Evolutionary conservation across 805 yeast species (phyloP), one percentile per base, ranked within the genome.

Genomic region (Zygoascus bituminiphila): DNA sequence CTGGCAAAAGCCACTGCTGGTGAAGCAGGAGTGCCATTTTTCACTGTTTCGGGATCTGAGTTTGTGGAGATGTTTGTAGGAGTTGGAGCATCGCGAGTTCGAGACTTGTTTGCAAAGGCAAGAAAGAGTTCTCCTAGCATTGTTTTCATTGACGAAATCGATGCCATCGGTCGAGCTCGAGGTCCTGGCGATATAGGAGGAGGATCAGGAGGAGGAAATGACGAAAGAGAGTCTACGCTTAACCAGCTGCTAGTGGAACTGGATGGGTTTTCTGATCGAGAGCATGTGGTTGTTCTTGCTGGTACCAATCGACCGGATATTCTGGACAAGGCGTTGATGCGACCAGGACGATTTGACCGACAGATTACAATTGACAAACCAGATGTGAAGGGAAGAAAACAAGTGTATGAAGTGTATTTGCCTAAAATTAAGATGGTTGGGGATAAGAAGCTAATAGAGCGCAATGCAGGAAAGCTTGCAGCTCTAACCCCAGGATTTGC

Each of bases 51-150:
- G 0, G 98, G 98, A 54, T 89, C 98, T 4, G 98, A 91, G 66
- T 91, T 91, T 58, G 96, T 93, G 12, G 98, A 91, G 66, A 93
- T 91, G 98, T 93, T 88, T 72, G 97, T 89, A 25, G 98, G 98
- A 74, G 97, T 91, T 21, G 98, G 98, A 70, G 98, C 98, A 1
- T 84, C 95, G 15, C 79, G 98, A 65, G 98, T 93, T 25, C 89
- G 98, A 64, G 98, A 93, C 65, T 71, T 93, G 58, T 93, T 93
- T 71, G 78, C 82, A 54, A 84, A 86, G 24, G 98, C 98, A 1
- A 77, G 98, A 60, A 87, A 86, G 62, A 79, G 83, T 66, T 96
- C 98, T 0, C 99, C 99, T 12, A 76, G 95, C 26, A 93, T 93
- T 60, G 80, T 93, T n/a, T 93, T 93, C 59, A 89, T 93, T 45